These are phyloP conservation scores for Huntiella abstrusa DNA, from an alignment of 2,329 filamentous ascomycete species.

Conservation along the genomic window DNA sequence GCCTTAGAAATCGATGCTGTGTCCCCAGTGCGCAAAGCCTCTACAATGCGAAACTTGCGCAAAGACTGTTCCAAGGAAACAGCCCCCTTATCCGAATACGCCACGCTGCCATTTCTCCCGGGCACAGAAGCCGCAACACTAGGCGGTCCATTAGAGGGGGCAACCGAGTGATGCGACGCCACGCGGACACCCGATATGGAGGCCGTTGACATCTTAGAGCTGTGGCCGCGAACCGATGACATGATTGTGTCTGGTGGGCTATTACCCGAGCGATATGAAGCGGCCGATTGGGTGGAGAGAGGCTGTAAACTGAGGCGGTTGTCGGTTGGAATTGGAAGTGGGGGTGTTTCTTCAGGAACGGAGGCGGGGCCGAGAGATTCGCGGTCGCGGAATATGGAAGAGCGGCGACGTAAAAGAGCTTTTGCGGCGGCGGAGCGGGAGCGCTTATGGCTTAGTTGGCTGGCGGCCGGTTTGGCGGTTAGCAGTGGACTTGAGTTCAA, in stretches of 20 bases:
- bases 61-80: conserved; percentile 77
- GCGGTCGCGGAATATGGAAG: conserved; percentile 4
- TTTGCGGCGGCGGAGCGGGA: conserved; percentile 10
- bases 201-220: conserved; percentile 27
- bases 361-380: conserved; percentile 2
- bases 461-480: neutral
- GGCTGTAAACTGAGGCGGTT: conserved; percentile 5
- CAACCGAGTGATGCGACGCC: conserved; percentile 19
- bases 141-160: conserved; percentile 18
- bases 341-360: conserved; percentile 3
- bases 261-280: too few species aligned
- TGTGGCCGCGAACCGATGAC: conserved; percentile 22
- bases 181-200: conserved; percentile 24
- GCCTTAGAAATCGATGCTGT: conserved; percentile 76
- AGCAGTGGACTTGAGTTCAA: neutral
- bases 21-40: conserved; percentile 77
- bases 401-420: conserved; percentile 8
- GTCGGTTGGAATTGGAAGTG: conserved; percentile 5
- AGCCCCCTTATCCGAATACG: conserved; percentile 22
- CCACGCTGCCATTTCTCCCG: conserved; percentile 12
- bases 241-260: conserved; percentile 5
- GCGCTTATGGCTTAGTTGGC: conserved; percentile 5
- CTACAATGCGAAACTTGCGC: conserved; percentile 82
- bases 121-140: conserved; percentile 15
- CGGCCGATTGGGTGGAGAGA: conserved; percentile 1